Conservation (phyloP, 805 yeast genomes). For the Lachancea fermentati region DNA sequence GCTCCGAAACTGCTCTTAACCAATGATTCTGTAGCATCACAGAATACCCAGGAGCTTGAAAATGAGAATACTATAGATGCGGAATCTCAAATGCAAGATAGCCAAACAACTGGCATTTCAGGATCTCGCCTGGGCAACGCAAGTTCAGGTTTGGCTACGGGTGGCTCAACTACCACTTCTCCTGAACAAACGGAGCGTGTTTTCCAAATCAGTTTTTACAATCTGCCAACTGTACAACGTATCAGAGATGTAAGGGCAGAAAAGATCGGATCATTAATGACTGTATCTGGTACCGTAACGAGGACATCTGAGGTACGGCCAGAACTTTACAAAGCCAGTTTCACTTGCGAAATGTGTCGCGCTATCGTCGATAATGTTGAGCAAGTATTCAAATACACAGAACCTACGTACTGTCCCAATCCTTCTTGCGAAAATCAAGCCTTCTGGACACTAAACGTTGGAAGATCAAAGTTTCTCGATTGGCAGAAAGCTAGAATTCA, state of each 20-base stretch:
- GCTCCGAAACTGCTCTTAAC: conserved; percentile 65
- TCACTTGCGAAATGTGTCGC: conserved; percentile 83
- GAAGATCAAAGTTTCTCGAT: conserved; percentile 83
- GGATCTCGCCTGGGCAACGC: conserved; percentile 18
- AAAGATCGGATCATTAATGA: conserved; percentile 75
- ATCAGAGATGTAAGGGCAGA: conserved; percentile 89
- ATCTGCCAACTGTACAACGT: conserved; percentile 73
- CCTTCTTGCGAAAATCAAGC: conserved; percentile 84
- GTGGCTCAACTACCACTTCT: conserved; percentile 33
- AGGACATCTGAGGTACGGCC: conserved; percentile 96
- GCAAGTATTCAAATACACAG: conserved; percentile 88
- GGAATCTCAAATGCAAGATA: conserved; percentile 8
- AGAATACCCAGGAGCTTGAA: conserved; percentile 33
- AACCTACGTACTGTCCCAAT: conserved; percentile 87
- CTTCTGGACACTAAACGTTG: conserved; percentile 75
- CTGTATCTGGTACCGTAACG: conserved; percentile 92
- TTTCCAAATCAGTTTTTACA: conserved; percentile 87
- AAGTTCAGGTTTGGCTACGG: conserved; percentile 26
- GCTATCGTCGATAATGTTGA: conserved; percentile 85
- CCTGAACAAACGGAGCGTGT: conserved; percentile 56
- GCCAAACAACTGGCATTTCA: conserved; percentile 15
- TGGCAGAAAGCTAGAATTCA: conserved; percentile 97
- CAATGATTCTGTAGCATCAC: conserved; percentile 31
- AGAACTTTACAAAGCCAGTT: conserved; percentile 79
- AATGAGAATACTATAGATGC: conserved; percentile 8